Base-by-base conservation (phyloP, 2,329 filamentous ascomycete genomes). In the Pestalotiopsis sp. region DNA sequence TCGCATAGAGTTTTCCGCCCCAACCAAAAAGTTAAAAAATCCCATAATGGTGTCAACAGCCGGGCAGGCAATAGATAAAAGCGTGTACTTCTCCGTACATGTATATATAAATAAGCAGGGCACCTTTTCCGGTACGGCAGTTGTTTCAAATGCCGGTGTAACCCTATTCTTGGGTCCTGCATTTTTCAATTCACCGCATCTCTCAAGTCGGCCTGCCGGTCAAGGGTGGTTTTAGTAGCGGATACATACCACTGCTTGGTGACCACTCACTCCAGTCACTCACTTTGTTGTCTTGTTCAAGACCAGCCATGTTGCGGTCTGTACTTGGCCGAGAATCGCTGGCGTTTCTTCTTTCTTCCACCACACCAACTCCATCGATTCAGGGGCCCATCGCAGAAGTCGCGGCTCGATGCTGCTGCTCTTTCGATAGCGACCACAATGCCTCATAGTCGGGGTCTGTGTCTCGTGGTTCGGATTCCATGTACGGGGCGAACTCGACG, bases 401-500 rank as follows among this genome's bases (percentile, higher is more conserved):
- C 20, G 58, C n/a, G 20, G 58, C n/a, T 35, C 35, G 58, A 35
- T 61, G 35, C 58, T 61, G 58, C 58, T 68, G 68, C 67, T 66
- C 40, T n/a, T 64, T 68, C 57, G 71, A 73, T 52, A 73, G 65
- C 17, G 71, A 72, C 68, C 69, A 66, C 64, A 73, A 70, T 17
- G 68, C 71, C 58, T 70, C 71, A 39, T 68, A 68, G 26, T 67
- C 67, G 35, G 66, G 66, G 57, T 73, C 72, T 66, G 72, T 76
- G 62, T 75, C 75, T 9, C 63, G 60, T n/a, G 67, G 67, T 35
- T 68, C 67, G 1, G 44, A 68, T 56, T 75, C 74, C 67, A 77
- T 74, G 4, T 73, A 72, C 40, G 73, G 71, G 26, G 75, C 74
- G 68, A 78, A 79, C 58, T 76, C 76, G 35, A 73, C 72, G 40